phyloP scores from a whole-genome alignment of 2,329 filamentous ascomycete genomes.

The Fusarium mundagurra region DNA sequence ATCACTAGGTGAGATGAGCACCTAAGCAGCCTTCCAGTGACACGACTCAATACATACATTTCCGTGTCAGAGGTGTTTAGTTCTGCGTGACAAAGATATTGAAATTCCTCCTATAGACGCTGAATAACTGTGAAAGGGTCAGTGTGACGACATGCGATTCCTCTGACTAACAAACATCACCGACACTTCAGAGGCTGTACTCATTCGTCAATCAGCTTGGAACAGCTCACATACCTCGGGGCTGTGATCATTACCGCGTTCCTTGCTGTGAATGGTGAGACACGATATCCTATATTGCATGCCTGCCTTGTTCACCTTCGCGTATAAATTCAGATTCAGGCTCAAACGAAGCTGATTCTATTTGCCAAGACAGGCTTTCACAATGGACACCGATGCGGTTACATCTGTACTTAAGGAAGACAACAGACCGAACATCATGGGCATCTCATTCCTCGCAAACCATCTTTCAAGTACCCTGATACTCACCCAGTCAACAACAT shows the following conservation, averaged over 20 bases:
- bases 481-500: not conserved
- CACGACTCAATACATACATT: too few species aligned
- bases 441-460: fast-evolving
- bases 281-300: fast-evolving
- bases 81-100: too few species aligned
- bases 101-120: too few species aligned
- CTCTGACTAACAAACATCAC: not conserved
- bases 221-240: fast-evolving
- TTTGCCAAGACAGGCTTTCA: fast-evolving
- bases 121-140: too few species aligned
- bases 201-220: fast-evolving
- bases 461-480: not conserved
- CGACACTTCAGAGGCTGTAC: not conserved
- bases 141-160: too few species aligned
- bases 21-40: too few species aligned
- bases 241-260: fast-evolving
- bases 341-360: fast-evolving
- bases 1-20: too few species aligned
- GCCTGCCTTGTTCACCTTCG: fast-evolving
- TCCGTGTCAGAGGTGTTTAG: too few species aligned
- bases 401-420: not conserved
- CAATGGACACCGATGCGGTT: fast-evolving
- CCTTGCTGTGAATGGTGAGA: fast-evolving
- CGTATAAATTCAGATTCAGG: not conserved
- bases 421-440: fast-evolving